phyloP scores from a whole-genome alignment of 257 asterid species.

The Solanum medicagineum region DNA sequence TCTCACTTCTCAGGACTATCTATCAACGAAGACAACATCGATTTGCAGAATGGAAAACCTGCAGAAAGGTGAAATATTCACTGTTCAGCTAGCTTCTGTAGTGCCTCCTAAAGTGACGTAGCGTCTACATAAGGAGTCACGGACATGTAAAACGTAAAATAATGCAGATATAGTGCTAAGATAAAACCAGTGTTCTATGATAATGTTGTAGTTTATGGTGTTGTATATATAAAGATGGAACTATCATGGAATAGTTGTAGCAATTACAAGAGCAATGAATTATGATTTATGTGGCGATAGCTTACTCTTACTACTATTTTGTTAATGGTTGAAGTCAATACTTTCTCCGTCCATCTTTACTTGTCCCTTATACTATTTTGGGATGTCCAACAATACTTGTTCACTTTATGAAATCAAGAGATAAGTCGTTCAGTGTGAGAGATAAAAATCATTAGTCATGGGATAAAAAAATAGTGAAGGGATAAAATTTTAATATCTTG shows the following conservation, averaged over 20 bases:
- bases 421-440: too few species aligned
- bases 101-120: not conserved
- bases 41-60: constrained; percentile 10
- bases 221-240: not conserved
- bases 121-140: not conserved
- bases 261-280: not conserved
- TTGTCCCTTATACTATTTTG: too few species aligned
- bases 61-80: not conserved
- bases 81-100: not conserved
- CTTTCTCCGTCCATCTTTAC: too few species aligned
- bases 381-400: too few species aligned
- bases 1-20: constrained; percentile 54
- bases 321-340: not conserved
- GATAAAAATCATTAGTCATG: too few species aligned
- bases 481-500: too few species aligned
- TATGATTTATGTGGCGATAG: not conserved
- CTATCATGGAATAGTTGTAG: not conserved
- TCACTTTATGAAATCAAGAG: too few species aligned
- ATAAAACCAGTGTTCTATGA: not conserved
- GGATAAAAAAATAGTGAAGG: too few species aligned
- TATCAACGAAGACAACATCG: constrained; percentile 1
- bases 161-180: not conserved
- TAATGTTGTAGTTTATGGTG: not conserved
- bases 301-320: not conserved
- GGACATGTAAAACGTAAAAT: not conserved